Base-by-base conservation (phyloP, 768 basidiomycete genomes). In the Russula emetica region DNA sequence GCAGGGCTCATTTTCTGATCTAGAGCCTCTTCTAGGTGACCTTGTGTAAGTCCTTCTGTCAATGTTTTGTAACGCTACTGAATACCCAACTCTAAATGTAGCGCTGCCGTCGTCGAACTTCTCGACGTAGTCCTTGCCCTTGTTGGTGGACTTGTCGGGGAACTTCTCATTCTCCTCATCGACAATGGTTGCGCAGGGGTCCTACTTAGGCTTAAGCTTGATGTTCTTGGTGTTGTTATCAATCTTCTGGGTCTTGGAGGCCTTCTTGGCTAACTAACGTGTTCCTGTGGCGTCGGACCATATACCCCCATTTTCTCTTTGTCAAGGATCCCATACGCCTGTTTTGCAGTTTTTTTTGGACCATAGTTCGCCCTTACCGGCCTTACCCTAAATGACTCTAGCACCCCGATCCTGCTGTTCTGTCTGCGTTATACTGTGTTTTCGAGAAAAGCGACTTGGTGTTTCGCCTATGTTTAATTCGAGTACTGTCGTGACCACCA, bases 151-250 rank as follows among this genome's bases (percentile, higher is more conserved):
- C 32, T 51, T 4, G 53, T 64, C 22, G 16, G 11, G 11, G 28
- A 61, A 20, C 63, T 64, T 16, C 28, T 61, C 6, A 5, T 30
- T 51, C 59, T 64, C 26, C 63, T 64, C 59, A 34, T 64, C n/a
- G 24, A 49, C 18, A 64, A 64, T 28, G 59, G 59, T 44, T 64
- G 59, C 18, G 59, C 34, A 14, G 16, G 13, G 32, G 5, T 44
- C 59, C 34, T 64, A 40, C 40, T 56, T 36, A n/a, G 26, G 5
- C 59, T 64, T 20, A 44, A 38, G 0, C 49, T 64, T 22, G n/a
- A 2, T 4, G 7, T 16, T 28, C 54, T 64, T 24, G 22, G 6
- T 6, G 13, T 18, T 30, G 40, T 64, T 18, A 30, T 64, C 16
- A 11, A 44, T 28, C 14, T 11, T 20, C 32, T 60, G 22, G 59